Conservation (phyloP, 177 flowering plant species). For the Vitis hybrid region DNA sequence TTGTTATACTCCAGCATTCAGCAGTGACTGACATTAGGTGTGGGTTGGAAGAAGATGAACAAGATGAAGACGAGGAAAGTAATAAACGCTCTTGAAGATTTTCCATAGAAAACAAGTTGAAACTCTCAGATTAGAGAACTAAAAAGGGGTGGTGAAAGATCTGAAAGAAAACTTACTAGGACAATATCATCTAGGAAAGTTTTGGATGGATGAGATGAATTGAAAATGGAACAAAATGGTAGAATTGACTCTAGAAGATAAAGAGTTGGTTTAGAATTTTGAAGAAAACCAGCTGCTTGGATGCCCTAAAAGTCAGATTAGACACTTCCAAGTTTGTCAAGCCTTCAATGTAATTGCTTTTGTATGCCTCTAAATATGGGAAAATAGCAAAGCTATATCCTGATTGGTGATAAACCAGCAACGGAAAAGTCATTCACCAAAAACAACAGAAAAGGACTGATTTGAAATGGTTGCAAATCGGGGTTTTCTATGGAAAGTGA, state of each 20-base stretch:
- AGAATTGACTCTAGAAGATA: not conserved
- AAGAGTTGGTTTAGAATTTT: not conserved
- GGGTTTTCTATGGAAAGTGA: not conserved
- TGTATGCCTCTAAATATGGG: no score
- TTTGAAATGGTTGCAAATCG: not conserved
- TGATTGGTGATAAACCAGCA: not conserved
- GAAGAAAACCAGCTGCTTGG: no score
- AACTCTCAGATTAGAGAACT: not conserved
- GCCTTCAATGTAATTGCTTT: no score
- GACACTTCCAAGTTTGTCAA: no score
- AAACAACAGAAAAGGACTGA: not conserved
- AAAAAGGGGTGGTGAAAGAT: no score
- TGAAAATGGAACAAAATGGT: no score
- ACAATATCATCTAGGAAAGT: not conserved
- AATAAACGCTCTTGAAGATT: constrained; percentile 10
- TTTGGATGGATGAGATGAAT: no score
- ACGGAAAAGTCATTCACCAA: not conserved
- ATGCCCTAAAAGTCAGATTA: no score
- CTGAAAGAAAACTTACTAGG: not conserved
- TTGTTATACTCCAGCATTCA: constrained; percentile 24
- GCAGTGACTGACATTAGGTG: constrained; percentile 19
- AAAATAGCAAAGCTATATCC: not conserved
- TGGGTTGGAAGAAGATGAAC: constrained; percentile 6
- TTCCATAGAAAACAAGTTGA: constrained; percentile 10
- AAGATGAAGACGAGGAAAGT: constrained; percentile 8